Conservation (phyloP, 345 rosid species). For the Syzygium grande region DNA sequence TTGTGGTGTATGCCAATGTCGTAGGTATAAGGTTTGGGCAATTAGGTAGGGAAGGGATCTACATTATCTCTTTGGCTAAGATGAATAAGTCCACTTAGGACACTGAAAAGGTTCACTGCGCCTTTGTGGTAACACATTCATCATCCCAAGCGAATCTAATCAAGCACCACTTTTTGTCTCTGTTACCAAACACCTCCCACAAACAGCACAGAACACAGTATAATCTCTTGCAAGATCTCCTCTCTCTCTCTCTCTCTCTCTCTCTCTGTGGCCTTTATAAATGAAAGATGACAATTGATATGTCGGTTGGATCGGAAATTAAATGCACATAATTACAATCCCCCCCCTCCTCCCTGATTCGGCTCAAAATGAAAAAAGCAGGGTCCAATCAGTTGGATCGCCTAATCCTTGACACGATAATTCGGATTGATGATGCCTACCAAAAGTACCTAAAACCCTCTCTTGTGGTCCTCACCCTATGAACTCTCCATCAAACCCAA, state of each 20-base stretch:
- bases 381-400: neutral
- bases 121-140: neutral
- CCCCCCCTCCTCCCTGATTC: neutral
- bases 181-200: neutral
- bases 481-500: neutral
- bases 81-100: neutral
- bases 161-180: neutral
- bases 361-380: neutral
- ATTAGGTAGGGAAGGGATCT: neutral
- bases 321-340: neutral
- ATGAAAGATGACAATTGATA: neutral
- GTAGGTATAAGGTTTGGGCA: neutral
- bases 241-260: neutral
- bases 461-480: neutral
- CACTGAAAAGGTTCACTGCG: neutral
- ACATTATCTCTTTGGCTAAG: neutral
- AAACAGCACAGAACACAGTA: neutral
- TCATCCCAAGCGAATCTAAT: neutral
- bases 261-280: neutral
- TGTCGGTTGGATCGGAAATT: neutral
- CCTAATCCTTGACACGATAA: neutral
- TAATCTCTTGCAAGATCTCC: neutral
- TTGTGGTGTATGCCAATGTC: neutral
- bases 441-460: neutral
- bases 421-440: neutral